Base-by-base conservation (phyloP, 1,139 yeast species). In the Kodamaea alishanica region DNA sequence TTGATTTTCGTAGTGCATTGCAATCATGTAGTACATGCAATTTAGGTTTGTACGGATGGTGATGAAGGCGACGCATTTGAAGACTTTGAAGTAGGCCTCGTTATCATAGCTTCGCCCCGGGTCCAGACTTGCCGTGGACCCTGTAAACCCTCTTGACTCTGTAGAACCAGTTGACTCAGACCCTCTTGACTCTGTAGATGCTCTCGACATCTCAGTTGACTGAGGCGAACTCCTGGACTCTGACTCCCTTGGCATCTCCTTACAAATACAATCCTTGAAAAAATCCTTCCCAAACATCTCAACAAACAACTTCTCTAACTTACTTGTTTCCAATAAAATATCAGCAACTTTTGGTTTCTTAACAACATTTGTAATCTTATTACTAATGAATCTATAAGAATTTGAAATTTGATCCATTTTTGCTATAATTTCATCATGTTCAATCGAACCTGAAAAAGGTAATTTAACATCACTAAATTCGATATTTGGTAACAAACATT, bases 211-310 rank as follows among this genome's bases (percentile, higher is more conserved):
- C 23, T 34, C 35, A 8, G 29, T n/a, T 4, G 20, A 15, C 20
- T 15, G 20, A 15, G 20, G 20, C 20, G 20, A 15, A 15, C 27
- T 30, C 6, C 15, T 15, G 28, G 24, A 20, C 4, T 8, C 20
- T 8, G 12, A 9, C 7, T 9, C 12, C 20, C 4, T 4, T 8
- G 61, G 55, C 6, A 47, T 46, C 4, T 42, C 39, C 28, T 58
- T 60, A 47, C 75, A 67, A 31, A 71, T 61, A 29, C 53, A 58
- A 35, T 66, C 73, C 37, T 62, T 61, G 51, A 71, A 71, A 45
- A 69, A 71, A 46, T 71, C 75, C 38, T 66, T 66, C 2, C 76
- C 76, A 47, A 70, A 71, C 35, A 60, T 55, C 5, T 67, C 58
- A 34, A 62, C 55, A 40, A 70, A 70, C 3, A 63, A 42, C 41